These are phyloP conservation scores for Ascochyta koolunga DNA, from an alignment of 2,329 filamentous ascomycete species.

Conservation along the genomic window DNA sequence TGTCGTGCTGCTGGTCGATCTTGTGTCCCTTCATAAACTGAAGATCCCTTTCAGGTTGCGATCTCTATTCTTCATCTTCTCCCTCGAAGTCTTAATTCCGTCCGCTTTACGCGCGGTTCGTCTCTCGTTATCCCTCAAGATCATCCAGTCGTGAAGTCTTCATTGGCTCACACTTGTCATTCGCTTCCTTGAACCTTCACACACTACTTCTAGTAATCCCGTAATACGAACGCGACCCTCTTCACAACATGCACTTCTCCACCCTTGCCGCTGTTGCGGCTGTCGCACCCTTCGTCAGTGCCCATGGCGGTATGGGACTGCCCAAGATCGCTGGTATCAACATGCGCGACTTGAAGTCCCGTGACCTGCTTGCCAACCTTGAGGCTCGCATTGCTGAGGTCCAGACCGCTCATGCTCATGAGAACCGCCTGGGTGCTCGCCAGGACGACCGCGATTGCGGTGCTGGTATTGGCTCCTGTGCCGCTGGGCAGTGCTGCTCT, in stretches of 20 bases:
- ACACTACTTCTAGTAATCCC: constrained; percentile 25
- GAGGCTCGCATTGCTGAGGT: constrained; percentile 34
- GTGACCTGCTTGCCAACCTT: constrained; percentile 39
- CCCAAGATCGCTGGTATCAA: constrained; percentile 45
- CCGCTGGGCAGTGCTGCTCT: constrained; percentile 46
- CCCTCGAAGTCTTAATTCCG: constrained; percentile 23
- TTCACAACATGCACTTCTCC: constrained; percentile 42
- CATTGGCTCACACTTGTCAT: constrained; percentile 37
- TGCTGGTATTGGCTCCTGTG: constrained; percentile 35
- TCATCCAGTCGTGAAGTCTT: constrained; percentile 37
- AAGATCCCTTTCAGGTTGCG: constrained; percentile 12
- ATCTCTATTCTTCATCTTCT: constrained; percentile 22
- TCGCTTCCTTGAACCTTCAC: constrained; percentile 32
- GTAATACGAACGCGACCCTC: constrained; percentile 30
- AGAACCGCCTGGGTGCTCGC: constrained; percentile 28
- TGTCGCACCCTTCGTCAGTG: constrained; percentile 37
- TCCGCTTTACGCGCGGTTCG: constrained; percentile 21
- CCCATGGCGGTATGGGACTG: constrained; percentile 37
- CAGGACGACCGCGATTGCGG: constrained; percentile 46
- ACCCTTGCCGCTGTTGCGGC: constrained; percentile 39
- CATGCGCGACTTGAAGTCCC: constrained; percentile 43
- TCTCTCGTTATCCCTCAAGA: constrained; percentile 27
- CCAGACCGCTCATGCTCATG: constrained; percentile 27
- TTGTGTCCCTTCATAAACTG: constrained; percentile 28
- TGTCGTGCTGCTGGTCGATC: constrained; percentile 21